Conservation (phyloP, 202 grass and related monocot genomes). For the Digitaria exilis region DNA sequence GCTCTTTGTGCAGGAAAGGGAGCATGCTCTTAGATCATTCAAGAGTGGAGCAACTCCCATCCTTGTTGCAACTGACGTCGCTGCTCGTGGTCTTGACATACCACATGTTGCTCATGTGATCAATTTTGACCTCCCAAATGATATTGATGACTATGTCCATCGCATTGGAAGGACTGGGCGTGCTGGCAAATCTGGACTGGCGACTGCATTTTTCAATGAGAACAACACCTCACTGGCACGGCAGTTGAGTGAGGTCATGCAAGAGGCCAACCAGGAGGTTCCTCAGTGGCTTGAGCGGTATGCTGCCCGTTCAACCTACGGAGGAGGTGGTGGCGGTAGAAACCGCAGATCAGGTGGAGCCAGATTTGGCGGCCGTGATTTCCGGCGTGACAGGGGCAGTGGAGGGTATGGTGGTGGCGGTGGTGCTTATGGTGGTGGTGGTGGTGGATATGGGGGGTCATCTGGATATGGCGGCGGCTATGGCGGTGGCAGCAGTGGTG, state of each 20-base stretch:
- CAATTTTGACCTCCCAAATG: conserved; percentile 84
- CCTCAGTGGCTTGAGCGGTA: conserved; percentile 57
- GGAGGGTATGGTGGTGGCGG: conserved; percentile 27
- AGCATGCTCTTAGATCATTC: conserved; percentile 62
- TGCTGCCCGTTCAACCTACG: conserved; percentile 43
- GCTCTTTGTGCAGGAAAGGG: conserved; percentile 56
- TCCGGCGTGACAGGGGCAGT: conserved; percentile 45
- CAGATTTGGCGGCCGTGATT: conserved; percentile 65
- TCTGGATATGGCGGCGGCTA: conserved; percentile 28
- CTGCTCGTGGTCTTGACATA: conserved; percentile 76
- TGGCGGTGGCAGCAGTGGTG: neutral
- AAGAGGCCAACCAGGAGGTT: conserved; percentile 70
- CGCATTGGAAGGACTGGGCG: conserved; percentile 81
- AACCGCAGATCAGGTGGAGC: conserved; percentile 56
- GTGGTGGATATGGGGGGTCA: conserved; percentile 36
- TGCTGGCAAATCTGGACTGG: conserved; percentile 69
- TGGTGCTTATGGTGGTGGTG: conserved; percentile 46
- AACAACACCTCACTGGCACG: conserved; percentile 50
- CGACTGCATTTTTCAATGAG: conserved; percentile 85
- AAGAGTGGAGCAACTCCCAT: conserved; percentile 70
- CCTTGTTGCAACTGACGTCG: conserved; percentile 77
- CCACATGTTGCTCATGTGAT: conserved; percentile 77
- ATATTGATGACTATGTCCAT: conserved; percentile 83
- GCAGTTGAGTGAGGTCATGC: conserved; percentile 62
- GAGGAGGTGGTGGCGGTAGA: conserved; percentile 51